These are phyloP conservation scores for Peribolospora kevripleyi DNA, from an alignment of 768 basidiomycete genomes.

Conservation along the genomic window DNA sequence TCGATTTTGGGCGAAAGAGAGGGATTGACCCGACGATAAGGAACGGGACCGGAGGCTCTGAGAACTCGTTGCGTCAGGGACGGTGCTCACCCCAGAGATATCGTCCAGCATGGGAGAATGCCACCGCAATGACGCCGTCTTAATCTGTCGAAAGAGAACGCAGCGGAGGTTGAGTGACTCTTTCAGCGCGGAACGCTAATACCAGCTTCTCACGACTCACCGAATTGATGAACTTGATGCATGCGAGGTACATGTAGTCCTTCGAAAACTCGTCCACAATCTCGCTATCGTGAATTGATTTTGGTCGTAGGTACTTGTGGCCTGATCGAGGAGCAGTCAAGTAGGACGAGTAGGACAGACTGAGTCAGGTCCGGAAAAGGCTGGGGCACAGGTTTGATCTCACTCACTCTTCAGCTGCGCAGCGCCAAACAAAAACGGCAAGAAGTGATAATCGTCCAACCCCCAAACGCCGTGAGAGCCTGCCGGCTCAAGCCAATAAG, in stretches of 20 bases:
- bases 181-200: neutral
- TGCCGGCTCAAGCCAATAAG: slow-evolving; percentile 93
- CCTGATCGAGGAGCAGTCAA: slow-evolving; percentile 22
- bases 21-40: neutral
- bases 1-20: neutral
- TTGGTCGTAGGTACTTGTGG: slow-evolving; percentile 73
- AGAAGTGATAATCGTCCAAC: slow-evolving; percentile 64
- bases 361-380: neutral
- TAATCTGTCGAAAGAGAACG: slow-evolving; percentile 33
- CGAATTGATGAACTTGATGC: slow-evolving; percentile 72
- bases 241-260: slow-evolving; percentile 90
- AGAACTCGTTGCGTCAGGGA: too few species aligned
- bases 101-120: slow-evolving; percentile 98
- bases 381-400: too few species aligned
- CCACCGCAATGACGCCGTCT: slow-evolving; percentile 85
- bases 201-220: slow-evolving; percentile 20
- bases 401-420: slow-evolving; percentile 39
- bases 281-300: slow-evolving; percentile 74
- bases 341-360: neutral
- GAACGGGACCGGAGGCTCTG: neutral
- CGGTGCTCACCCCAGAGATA: slow-evolving; percentile 24
- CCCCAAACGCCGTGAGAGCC: slow-evolving; percentile 99
- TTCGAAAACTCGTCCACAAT: slow-evolving; percentile 75
- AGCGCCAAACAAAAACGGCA: slow-evolving; percentile 69
- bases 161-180: neutral